Percentiles rank a stretch among this genome's conserved stretches.
phyloP scores from a whole-genome alignment of 176 grass and related monocot genomes.

The Ampelocalamus luodianensis region DNA sequence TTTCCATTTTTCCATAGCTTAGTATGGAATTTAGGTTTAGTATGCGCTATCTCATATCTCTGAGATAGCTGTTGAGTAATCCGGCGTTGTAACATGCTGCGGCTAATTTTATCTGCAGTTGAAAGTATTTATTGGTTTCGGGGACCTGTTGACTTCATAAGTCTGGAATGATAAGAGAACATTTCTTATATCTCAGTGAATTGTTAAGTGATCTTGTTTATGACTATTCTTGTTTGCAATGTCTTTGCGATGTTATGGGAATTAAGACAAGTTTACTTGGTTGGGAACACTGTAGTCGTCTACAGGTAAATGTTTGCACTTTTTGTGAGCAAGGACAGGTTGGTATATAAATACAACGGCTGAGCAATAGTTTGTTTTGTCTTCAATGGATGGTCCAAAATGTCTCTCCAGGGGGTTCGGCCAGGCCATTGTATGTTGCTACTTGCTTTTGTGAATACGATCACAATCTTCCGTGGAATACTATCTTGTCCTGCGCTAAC shows the following conservation, averaged over 20 bases:
- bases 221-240: not conserved
- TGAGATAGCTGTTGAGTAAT: conserved; percentile 65
- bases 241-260: not conserved
- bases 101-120: conserved; percentile 62
- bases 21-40: conserved; percentile 52
- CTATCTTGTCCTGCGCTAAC: not conserved
- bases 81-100: conserved; percentile 65
- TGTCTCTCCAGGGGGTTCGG: not conserved
- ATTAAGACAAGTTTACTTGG: not conserved
- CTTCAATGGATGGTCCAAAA: not conserved
- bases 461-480: not conserved
- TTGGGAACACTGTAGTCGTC: not conserved
- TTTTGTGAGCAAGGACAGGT: not conserved
- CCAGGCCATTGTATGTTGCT: not conserved
- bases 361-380: not conserved
- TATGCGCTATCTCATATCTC: conserved; percentile 39
- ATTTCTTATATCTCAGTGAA: not conserved
- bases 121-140: conserved; percentile 37
- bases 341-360: not conserved
- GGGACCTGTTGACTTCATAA: conserved; percentile 1
- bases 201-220: not conserved
- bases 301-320: not conserved
- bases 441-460: not conserved
- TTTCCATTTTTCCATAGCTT: conserved; percentile 47
- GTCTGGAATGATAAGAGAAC: conserved; percentile 22